Evolutionary conservation across 139 green algal genomes (phyloP).

Genomic region (Picochlorum sp.): DNA sequence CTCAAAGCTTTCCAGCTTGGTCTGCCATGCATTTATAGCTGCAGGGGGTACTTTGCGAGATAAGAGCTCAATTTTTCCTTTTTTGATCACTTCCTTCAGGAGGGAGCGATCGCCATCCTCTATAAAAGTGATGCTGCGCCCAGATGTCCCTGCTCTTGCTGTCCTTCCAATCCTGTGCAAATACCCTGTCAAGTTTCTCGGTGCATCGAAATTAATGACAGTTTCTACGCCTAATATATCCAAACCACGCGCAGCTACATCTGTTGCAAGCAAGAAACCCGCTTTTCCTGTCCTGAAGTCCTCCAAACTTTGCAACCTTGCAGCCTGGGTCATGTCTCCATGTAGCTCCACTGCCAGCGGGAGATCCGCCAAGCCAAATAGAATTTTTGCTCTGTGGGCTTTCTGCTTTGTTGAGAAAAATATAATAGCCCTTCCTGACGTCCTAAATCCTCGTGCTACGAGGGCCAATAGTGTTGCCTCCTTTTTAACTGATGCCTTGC

Average conservation of each 20-base stretch:
- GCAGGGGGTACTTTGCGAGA: conserved; percentile 53
- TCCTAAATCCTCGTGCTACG: conserved; percentile 52
- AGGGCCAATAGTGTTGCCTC: conserved; percentile 86
- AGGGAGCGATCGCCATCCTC: conserved; percentile 72
- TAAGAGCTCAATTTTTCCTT: conserved; percentile 47
- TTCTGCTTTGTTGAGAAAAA: conserved; percentile 86
- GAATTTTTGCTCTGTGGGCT: conserved; percentile 85
- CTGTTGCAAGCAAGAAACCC: conserved; percentile 74
- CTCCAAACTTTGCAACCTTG: conserved; percentile 80
- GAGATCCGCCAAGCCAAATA: conserved; percentile 84
- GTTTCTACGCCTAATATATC: conserved; percentile 90
- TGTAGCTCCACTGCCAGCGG: conserved; percentile 83
- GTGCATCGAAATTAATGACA: conserved; percentile 59
- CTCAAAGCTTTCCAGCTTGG: conserved; percentile 53
- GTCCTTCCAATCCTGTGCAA: conserved; percentile 87
- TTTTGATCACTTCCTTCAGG: conserved; percentile 79
- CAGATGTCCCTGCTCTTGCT: conserved; percentile 73
- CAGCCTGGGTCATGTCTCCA: conserved; percentile 88
- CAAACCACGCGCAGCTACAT: conserved; percentile 85
- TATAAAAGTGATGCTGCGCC: conserved; percentile 77
- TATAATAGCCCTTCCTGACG: conserved; percentile 66
- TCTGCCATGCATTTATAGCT: conserved; percentile 49
- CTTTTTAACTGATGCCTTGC: conserved; percentile 45
- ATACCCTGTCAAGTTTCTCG: conserved; percentile 56
- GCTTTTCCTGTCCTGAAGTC: conserved; percentile 59